Base-by-base conservation (phyloP, 345 rosid species). In the Sisymbrium altissimum region DNA sequence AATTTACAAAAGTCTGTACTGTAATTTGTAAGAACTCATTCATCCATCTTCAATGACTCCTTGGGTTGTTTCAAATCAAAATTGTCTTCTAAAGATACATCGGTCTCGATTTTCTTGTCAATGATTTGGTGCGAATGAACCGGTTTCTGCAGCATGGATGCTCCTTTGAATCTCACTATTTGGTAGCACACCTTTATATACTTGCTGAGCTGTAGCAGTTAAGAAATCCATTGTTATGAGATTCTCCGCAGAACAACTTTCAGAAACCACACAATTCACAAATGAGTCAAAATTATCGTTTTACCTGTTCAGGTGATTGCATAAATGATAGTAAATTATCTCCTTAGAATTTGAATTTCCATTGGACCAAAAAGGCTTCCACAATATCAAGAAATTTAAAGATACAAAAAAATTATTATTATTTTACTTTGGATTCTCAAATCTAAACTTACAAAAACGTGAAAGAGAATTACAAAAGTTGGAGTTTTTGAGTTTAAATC, bases 141-240 rank as follows among this genome's bases (percentile, higher is more conserved):
- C 14, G 63, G 72, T 77, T 85, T 90, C 54, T 85, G 88, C 64
- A 90, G 82, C 90, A 90, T 83, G 10, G 86, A 86, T 4, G 96
- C 80, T 73, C 96, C 96, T 76, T 88, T 79, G 78, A 90, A 90
- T 45, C 73, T 78, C 70, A 90, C 82, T 79, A 88, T 82, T 81
- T 88, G 93, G 69, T 78, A 79, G 72, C 89, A 84, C 15, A 74
- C 69, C 77, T 81, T 88, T 61, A 83, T 79, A 49, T 83, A 85
- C 64, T 70, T 73, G 56, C 79, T 66, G 52, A 86, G 86, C 96
- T 90, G 86, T 53, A 72, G 17, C 17, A 70, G 39, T 40, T 5
- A 55, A 68, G 18, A 7, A 27, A 17, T 41, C 43, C 15, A 41
- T 6, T 45, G 62, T 29, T 32, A 74, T 63, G 56, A 29, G 38